Evolutionary conservation across 129 eudicot species (phyloP).

Genomic region (Artemisia tridentata): DNA sequence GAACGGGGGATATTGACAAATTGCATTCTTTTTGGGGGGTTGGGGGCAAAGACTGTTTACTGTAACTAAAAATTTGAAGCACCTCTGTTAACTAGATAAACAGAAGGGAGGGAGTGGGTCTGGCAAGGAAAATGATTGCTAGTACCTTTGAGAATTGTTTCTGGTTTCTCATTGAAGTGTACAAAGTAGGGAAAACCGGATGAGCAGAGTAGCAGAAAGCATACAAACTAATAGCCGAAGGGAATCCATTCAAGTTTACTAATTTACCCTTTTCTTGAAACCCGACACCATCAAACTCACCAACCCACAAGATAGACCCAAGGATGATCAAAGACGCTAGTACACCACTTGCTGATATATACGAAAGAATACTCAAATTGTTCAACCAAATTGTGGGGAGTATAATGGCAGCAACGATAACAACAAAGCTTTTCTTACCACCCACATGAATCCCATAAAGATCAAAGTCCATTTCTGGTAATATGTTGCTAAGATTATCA

Average conservation of each 20-base stretch:
- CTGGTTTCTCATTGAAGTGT: slow-evolving; percentile 72
- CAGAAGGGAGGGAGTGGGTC: neutral
- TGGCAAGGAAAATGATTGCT: neutral
- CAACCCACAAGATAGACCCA: slow-evolving; percentile 73
- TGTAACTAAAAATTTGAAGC: neutral
- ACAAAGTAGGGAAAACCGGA: slow-evolving; percentile 94
- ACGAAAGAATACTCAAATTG: slow-evolving; percentile 78
- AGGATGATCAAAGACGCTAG: slow-evolving; percentile 68
- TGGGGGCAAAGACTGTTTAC: neutral
- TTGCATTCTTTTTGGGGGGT: neutral
- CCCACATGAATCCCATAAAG: slow-evolving; percentile 46
- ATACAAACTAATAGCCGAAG: slow-evolving; percentile 79
- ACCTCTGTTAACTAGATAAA: neutral
- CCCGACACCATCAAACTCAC: slow-evolving; percentile 76
- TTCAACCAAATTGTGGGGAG: slow-evolving; percentile 76
- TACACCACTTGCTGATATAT: slow-evolving; percentile 83
- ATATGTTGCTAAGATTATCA: slow-evolving; percentile 64
- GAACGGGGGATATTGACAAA: neutral
- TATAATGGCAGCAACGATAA: slow-evolving; percentile 67
- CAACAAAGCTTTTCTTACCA: slow-evolving; percentile 59
- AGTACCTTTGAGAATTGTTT: slow-evolving; percentile 75
- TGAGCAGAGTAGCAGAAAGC: slow-evolving; percentile 94
- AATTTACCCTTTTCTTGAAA: slow-evolving; percentile 54
- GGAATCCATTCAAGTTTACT: slow-evolving; percentile 59
- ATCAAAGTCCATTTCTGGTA: slow-evolving; percentile 52